Evolutionary conservation across 352 stramenopile species (phyloP), one percentile per base, ranked within the genome.

Genomic region (Globisporangium cederbergense): DNA sequence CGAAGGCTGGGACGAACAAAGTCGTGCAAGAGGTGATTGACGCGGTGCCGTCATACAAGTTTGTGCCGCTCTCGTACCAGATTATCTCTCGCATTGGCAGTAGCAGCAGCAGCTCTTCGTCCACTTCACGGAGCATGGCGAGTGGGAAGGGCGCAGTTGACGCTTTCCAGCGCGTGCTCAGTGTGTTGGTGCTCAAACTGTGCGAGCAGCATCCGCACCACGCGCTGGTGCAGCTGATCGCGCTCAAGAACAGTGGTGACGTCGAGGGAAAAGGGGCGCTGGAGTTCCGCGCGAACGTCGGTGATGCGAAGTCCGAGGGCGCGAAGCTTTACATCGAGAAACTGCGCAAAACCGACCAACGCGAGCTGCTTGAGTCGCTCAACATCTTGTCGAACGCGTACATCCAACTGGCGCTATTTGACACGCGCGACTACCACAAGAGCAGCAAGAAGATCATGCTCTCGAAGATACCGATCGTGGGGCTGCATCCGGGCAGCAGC

Each of bases 1-100:
- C 76, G 32, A 83, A 89, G 53, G 58, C 72, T 3, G 75, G 81
- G 45, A 89, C 96, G 11, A 95, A 97, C 61, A 60, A 77, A 7
- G 75, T 97, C n/a, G 81, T 98, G 25, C 79, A 88, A 45, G 80
- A 90, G 52, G 74, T 98, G 4, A 74, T 92, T 25, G 72, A 87
- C 3, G 65, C 74, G 38, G 93, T 99, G 10, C 88, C 96, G 36
- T 98, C 89, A 14, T 99, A 97, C 83, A 97, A 98, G 67, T 98
- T 99, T 65, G 88, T 99, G 28, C 95, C 96, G 18, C 75, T 99
- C 10, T 97, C 91, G 18, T 99, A 99, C 71, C 97, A 99, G 79
- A 94, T 99, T 25, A 98, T 99, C 59, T 98, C 97, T 25, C 83
- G 97, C 0, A 90, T 99, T 22, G 97, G 90, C 38, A 83, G 68